Conservation (phyloP, 768 basidiomycete species). For the Agaricus blazei region DNA sequence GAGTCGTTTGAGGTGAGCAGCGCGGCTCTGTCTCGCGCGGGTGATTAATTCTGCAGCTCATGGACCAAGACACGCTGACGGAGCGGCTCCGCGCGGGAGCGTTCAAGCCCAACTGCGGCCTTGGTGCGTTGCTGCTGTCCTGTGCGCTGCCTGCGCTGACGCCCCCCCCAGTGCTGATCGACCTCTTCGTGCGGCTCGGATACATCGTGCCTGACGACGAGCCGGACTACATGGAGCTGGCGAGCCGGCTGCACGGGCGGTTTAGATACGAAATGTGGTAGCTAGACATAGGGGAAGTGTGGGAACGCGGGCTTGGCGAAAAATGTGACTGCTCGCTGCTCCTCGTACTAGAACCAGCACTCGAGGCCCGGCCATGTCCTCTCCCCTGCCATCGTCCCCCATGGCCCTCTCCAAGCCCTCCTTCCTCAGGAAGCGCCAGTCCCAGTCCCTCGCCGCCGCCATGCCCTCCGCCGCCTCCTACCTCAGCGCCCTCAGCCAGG, state of each 20-base stretch:
- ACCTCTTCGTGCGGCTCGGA: conserved; percentile 86
- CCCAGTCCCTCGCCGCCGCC: conserved; percentile 21
- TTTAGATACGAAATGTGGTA: conserved; percentile 61
- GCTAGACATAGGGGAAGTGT: conserved; percentile 15
- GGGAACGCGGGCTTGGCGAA: conserved; percentile 1
- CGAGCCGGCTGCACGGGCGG: conserved; percentile 65
- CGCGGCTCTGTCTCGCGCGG: background rate
- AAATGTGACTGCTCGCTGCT: background rate
- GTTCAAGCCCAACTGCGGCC: conserved; percentile 92
- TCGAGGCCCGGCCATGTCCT: background rate
- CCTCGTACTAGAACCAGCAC: background rate
- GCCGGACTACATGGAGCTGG: conserved; percentile 72
- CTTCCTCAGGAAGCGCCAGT: conserved; percentile 55
- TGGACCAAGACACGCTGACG: conserved; percentile 58
- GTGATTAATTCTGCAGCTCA: conserved; percentile 42
- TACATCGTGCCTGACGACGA: conserved; percentile 86
- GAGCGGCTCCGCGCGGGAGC: conserved; percentile 57
- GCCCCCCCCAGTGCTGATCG: conserved; percentile 61
- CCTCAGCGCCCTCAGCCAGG: conserved; percentile 38
- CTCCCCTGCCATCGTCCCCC: conserved; percentile 43
- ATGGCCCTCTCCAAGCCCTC: conserved; percentile 59
- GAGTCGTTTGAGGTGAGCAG: conserved; percentile 77
- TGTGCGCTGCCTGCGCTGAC: background rate
- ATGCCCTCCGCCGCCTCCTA: conserved; percentile 38
- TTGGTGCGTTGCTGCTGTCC: conserved; percentile 45